phyloP scores from a whole-genome alignment of 2,329 filamentous ascomycete species.

The Pseudogymnoascus sp. region DNA sequence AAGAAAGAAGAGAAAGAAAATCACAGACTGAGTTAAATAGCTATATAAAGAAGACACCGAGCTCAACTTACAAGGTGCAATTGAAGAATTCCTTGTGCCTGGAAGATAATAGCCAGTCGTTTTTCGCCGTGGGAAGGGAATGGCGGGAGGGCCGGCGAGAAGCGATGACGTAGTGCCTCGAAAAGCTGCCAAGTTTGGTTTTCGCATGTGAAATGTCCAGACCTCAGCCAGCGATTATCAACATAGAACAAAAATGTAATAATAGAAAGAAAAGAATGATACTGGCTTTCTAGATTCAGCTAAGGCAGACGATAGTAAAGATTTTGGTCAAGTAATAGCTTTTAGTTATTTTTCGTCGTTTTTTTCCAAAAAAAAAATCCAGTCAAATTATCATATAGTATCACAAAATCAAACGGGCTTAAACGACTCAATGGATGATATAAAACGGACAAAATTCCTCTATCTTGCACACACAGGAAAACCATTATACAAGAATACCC shows the following conservation, averaged over 20 bases:
- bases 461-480: not conserved
- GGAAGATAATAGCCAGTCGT: not conserved
- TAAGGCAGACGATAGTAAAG: not conserved
- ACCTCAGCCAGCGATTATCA: not conserved
- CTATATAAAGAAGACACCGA: not conserved
- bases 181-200: not conserved
- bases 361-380: not conserved
- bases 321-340: not conserved
- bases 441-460: not conserved
- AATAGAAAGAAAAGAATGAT: not conserved
- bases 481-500: no score
- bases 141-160: not conserved
- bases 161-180: not conserved
- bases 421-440: not conserved
- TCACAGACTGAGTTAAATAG: not conserved
- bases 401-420: no score
- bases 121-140: conserved; percentile 1
- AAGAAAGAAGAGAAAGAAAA: not conserved
- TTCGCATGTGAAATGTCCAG: not conserved
- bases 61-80: conserved; percentile 4
- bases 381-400: not conserved
- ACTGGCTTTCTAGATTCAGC: not conserved
- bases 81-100: not conserved
- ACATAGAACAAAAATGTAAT: not conserved
- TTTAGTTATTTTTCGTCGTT: not conserved